phyloP scores from a whole-genome alignment of 2,329 filamentous ascomycete genomes.

The Phaeosphaeriaceae sp. region DNA sequence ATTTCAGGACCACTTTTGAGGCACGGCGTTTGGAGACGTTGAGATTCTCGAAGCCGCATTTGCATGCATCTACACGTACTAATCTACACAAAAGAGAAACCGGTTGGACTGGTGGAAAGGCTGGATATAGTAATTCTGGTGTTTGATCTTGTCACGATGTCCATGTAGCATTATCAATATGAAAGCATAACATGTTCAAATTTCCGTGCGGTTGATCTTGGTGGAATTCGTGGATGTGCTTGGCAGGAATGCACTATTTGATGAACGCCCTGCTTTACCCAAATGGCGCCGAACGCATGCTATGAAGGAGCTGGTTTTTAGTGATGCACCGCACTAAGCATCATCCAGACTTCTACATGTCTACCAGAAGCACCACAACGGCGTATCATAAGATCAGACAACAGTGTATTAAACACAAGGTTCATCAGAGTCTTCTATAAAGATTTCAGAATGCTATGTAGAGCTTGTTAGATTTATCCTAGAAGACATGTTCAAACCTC shows the following conservation, averaged over 20 bases:
- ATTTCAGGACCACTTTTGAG: slow-evolving; percentile 7
- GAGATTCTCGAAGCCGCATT: neutral
- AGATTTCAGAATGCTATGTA: no score
- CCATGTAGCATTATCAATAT: slow-evolving; percentile 18
- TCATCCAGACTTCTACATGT: no score
- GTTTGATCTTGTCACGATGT: slow-evolving; percentile 15
- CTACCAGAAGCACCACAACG: no score
- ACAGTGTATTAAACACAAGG: no score
- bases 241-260: slow-evolving; percentile 14
- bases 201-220: neutral
- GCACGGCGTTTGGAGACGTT: slow-evolving; percentile 22
- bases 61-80: slow-evolving; percentile 16
- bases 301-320: no score
- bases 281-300: neutral
- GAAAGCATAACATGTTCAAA: slow-evolving; percentile 9
- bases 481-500: no score
- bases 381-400: no score
- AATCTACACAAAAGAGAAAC: slow-evolving; percentile 9
- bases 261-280: slow-evolving; percentile 7
- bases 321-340: no score
- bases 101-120: neutral
- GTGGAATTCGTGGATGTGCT: neutral
- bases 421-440: no score
- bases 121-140: slow-evolving; percentile 14
- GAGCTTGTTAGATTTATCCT: no score